These are phyloP conservation scores for Phytopythium montanum DNA, from an alignment of 352 stramenopile species.

Conservation along the genomic window DNA sequence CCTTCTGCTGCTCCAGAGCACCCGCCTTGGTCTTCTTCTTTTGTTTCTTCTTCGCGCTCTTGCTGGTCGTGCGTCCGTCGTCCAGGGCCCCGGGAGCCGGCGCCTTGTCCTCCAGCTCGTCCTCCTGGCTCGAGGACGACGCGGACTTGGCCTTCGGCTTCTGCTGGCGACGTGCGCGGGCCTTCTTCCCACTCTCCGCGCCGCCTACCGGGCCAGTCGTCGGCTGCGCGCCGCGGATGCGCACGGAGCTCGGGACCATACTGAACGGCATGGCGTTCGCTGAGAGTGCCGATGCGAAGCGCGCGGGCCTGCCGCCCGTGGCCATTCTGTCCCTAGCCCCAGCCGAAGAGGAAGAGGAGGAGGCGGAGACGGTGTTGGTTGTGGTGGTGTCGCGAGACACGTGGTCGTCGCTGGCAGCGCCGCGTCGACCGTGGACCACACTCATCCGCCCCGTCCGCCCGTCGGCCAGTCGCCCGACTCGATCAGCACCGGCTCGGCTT, in stretches of 20 bases:
- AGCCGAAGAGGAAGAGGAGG: too few relatives aligned
- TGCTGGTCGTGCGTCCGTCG: neutral
- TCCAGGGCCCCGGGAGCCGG: constrained; percentile 1
- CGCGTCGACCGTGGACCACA: constrained; percentile 25
- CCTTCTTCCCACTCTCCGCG: neutral
- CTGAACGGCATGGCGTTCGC: constrained; percentile 15
- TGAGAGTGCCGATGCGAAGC: constrained; percentile 14
- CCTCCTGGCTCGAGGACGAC: neutral
- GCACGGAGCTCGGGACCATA: constrained; percentile 31
- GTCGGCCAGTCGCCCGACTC: neutral
- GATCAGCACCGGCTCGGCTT: too few relatives aligned
- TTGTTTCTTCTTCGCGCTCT: constrained; percentile 13
- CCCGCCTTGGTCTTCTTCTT: constrained; percentile 8
- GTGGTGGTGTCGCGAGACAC: constrained; percentile 19
- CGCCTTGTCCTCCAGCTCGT: constrained; percentile 11
- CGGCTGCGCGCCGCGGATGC: constrained; percentile 7
- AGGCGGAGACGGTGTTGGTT: constrained; percentile 11
- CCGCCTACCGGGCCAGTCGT: neutral
- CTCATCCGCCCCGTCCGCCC: constrained; percentile 10
- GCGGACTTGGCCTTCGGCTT: constrained; percentile 17
- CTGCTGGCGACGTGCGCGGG: constrained; percentile 9
- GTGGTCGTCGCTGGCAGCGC: constrained; percentile 14
- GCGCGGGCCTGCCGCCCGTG: constrained; percentile 10
- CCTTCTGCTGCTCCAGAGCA: constrained; percentile 1
- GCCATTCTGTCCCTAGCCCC: neutral